These are phyloP conservation scores for Phytophthora pisi DNA, from an alignment of 352 stramenopile genomes.

Conservation along the genomic window DNA sequence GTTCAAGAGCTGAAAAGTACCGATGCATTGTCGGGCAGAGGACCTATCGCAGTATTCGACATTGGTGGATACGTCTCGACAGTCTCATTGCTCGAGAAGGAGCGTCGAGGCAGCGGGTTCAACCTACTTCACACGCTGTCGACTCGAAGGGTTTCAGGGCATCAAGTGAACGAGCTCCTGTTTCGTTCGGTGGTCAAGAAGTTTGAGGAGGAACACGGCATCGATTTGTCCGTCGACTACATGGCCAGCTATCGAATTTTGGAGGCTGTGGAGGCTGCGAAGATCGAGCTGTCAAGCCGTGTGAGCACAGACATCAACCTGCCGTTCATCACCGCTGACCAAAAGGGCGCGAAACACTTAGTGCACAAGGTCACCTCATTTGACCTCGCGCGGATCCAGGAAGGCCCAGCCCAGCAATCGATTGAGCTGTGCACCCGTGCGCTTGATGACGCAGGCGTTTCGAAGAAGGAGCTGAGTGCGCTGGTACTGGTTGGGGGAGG, in stretches of 20 bases:
- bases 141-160: constrained; percentile 48
- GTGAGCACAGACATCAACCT: constrained; percentile 71
- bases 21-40: constrained; percentile 27
- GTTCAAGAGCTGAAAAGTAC: constrained; percentile 34
- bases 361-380: constrained; percentile 67
- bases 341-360: constrained; percentile 71
- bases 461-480: constrained; percentile 44
- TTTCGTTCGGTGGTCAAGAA: constrained; percentile 56
- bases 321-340: constrained; percentile 78
- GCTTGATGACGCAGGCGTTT: constrained; percentile 43
- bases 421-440: constrained; percentile 41
- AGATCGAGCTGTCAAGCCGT: constrained; percentile 68
- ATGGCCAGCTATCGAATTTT: constrained; percentile 74
- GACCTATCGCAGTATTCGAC: constrained; percentile 66
- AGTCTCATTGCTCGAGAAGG: constrained; percentile 55
- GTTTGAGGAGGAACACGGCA: constrained; percentile 60
- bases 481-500: constrained; percentile 70
- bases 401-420: constrained; percentile 40
- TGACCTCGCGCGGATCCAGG: constrained; percentile 53
- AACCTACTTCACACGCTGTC: constrained; percentile 44
- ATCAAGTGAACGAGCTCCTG: constrained; percentile 51
- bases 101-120: constrained; percentile 31
- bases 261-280: constrained; percentile 71
- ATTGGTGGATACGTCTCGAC: constrained; percentile 69
- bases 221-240: constrained; percentile 74